Percentiles rank a stretch among this genome's conserved stretches.
phyloP scores from a whole-genome alignment of 352 stramenopile genomes.

The Pythium insidiosum region DNA sequence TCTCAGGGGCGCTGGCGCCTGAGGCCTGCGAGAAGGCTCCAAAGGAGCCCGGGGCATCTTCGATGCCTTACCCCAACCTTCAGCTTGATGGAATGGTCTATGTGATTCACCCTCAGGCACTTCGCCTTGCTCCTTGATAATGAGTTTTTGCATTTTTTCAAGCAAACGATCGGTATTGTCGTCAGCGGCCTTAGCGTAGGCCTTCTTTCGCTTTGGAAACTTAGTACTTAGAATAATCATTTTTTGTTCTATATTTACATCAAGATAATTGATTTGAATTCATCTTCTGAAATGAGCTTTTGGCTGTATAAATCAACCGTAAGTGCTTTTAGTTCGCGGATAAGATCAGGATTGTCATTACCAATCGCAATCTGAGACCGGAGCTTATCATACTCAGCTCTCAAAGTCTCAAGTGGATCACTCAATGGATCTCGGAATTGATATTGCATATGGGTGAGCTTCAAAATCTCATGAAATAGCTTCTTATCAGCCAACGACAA shows the following conservation, averaged over 20 bases:
- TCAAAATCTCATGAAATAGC: conserved; percentile 3
- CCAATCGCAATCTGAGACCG: conserved; percentile 1
- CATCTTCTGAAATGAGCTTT: conserved; percentile 3
- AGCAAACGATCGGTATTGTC: neutral
- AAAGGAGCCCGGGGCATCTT: too few relatives aligned
- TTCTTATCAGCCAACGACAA: conserved; percentile 4
- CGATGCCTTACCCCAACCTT: too few relatives aligned
- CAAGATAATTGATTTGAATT: conserved; percentile 5
- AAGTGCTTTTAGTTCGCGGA: conserved; percentile 5
- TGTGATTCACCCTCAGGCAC: too few relatives aligned
- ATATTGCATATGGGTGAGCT: conserved; percentile 2
- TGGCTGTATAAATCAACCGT: conserved; percentile 6
- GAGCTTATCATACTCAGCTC: conserved; percentile 10
- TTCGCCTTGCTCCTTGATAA: neutral
- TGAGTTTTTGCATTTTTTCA: neutral
- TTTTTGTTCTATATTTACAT: neutral
- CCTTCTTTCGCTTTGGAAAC: neutral
- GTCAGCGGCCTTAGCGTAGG: neutral
- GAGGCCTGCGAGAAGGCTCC: too few relatives aligned
- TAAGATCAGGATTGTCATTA: conserved; percentile 6
- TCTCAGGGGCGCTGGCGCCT: too few relatives aligned
- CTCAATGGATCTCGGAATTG: neutral
- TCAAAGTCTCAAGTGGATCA: neutral
- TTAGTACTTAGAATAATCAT: neutral
- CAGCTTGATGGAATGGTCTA: too few relatives aligned